Evolutionary conservation across 768 basidiomycete species (phyloP).

Genomic region (Russula sp.): DNA sequence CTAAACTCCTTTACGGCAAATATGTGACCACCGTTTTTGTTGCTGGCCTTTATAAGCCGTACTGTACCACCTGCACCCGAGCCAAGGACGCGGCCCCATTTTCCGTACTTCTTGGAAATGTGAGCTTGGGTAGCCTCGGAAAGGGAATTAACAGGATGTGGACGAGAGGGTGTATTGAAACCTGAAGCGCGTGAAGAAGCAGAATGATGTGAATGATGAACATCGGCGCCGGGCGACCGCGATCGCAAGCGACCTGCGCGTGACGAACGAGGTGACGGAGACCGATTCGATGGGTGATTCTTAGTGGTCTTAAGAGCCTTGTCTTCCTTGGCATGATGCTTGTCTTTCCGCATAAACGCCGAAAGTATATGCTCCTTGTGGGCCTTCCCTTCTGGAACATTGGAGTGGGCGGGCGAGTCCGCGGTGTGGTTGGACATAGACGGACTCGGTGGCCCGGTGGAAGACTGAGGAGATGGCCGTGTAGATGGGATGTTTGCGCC

Average conservation of each 20-base stretch:
- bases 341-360: conserved; percentile 39
- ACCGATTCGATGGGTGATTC: conserved; percentile 26
- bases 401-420: conserved; percentile 1
- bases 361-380: conserved; percentile 36
- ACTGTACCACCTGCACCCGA: conserved; percentile 99
- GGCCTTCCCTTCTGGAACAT: conserved; percentile 26
- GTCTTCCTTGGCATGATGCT: conserved; percentile 34
- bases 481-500: conserved; percentile 31
- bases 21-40: conserved; percentile 76
- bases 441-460: conserved; percentile 29
- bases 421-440: conserved; percentile 23
- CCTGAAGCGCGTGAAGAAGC: conserved; percentile 19
- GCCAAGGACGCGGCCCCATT: conserved; percentile 94
- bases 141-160: conserved; percentile 55
- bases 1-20: conserved; percentile 99
- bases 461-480: conserved; percentile 32
- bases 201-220: conserved; percentile 20
- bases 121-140: conserved; percentile 86
- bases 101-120: conserved; percentile 97
- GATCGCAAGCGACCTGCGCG: conserved; percentile 13
- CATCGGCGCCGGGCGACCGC: conserved; percentile 1
- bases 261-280: conserved; percentile 33
- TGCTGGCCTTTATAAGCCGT: conserved; percentile 83
- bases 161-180: conserved; percentile 23
- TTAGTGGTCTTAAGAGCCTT: conserved; percentile 24